These are phyloP conservation scores for Pseudocercospora macadamiae DNA, from an alignment of 2,329 filamentous ascomycete species.

Conservation along the genomic window DNA sequence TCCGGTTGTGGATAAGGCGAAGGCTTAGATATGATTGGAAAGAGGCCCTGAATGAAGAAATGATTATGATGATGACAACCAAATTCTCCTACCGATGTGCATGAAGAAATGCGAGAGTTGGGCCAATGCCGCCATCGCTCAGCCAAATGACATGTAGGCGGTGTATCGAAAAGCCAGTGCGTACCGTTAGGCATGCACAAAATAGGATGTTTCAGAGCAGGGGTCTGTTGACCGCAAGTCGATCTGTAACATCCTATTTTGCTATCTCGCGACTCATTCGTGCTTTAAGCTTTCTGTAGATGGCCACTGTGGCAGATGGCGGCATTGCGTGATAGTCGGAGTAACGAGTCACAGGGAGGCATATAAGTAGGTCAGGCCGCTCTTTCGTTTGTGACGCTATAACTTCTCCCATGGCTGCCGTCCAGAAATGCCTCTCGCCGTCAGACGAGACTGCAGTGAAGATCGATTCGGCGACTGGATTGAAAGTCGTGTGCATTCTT, in stretches of 20 bases:
- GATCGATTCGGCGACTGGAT: constrained; percentile 5
- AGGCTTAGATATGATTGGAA: constrained; percentile 6
- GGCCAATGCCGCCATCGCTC: constrained; percentile 1
- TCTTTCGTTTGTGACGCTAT: neutral
- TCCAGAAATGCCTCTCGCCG: constrained; percentile 16
- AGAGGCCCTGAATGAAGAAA: no score
- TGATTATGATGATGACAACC: no score
- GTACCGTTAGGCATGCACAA: neutral
- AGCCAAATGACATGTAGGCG: constrained; percentile 3
- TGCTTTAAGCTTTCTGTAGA: constrained; percentile 1
- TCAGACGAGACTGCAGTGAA: constrained; percentile 17
- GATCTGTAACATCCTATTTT: neutral
- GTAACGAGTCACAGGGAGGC: neutral
- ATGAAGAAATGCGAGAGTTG: neutral
- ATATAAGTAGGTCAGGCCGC: neutral
- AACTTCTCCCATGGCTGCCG: neutral
- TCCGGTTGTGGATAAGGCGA: constrained; percentile 44
- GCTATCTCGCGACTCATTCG: neutral
- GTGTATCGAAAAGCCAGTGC: no score
- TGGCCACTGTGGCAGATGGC: neutral
- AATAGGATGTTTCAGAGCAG: neutral
- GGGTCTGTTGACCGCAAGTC: constrained; percentile 1
- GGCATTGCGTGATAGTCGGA: neutral
- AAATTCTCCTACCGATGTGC: neutral
- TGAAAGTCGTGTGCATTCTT: neutral